These are phyloP conservation scores for Malassezia yamatoensis DNA, from an alignment of 1,284 basidiomycete genomes.

Conservation along the genomic window DNA sequence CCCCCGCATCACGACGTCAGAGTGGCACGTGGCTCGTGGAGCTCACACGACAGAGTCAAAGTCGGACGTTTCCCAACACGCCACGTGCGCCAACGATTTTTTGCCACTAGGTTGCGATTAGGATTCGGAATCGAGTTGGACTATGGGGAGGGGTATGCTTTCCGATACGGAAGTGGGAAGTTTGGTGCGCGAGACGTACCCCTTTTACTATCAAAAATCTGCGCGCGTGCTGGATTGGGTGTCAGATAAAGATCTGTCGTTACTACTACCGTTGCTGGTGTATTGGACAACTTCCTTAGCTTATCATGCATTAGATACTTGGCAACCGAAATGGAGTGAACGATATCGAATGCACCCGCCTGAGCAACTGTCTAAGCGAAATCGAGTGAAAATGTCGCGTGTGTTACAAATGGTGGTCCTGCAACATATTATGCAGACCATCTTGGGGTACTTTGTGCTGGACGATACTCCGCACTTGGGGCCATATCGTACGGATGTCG, in stretches of 20 bases:
- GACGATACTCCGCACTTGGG: conserved; percentile 49
- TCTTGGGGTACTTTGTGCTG: conserved; percentile 63
- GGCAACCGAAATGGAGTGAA: conserved; percentile 66
- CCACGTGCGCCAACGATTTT: background rate
- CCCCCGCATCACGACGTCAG: too few species aligned
- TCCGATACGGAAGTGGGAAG: conserved; percentile 1
- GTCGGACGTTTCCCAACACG: background rate
- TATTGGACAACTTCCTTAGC: conserved; percentile 77
- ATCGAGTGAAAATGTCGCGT: conserved; percentile 61
- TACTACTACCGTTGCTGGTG: conserved; percentile 66
- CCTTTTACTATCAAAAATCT: conserved; percentile 8
- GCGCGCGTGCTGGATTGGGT: conserved; percentile 40
- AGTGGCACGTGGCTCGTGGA: too few species aligned
- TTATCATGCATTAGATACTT: conserved; percentile 68
- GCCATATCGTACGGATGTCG: conserved; percentile 1
- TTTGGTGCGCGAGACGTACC: conserved; percentile 4
- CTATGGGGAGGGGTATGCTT: background rate
- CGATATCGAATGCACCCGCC: conserved; percentile 79
- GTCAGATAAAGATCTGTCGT: conserved; percentile 64
- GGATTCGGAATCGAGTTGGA: too few species aligned
- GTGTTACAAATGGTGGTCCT: conserved; percentile 71
- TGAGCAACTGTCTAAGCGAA: conserved; percentile 64
- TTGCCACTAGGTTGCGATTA: background rate
- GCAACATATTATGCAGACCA: conserved; percentile 76
- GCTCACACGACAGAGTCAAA: too few species aligned